Percentiles rank a stretch among this genome's conserved stretches.
Evolutionary conservation across 257 asterid species (phyloP).

Genomic region (Penstemon barbatus): DNA sequence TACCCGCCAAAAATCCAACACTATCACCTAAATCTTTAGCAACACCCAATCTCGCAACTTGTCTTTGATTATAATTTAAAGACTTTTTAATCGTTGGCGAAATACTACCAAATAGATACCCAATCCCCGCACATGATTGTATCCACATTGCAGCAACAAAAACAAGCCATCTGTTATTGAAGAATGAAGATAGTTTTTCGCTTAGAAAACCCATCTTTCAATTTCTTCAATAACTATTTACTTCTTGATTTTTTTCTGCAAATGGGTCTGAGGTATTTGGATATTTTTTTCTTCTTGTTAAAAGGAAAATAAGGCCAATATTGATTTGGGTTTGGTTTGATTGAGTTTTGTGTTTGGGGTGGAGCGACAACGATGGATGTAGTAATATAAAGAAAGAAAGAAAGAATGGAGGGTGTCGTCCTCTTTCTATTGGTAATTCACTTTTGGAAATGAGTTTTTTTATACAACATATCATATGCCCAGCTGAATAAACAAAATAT

Average conservation of each 20-base stretch:
- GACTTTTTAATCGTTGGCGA: constrained; percentile 72
- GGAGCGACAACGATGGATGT: not conserved
- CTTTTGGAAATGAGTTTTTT: too few relatives aligned
- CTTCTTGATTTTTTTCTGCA: not conserved
- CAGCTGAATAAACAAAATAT: too few relatives aligned
- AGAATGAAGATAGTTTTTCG: constrained; percentile 37
- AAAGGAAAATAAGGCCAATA: not conserved
- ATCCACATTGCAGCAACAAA: constrained; percentile 98
- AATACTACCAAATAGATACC: constrained; percentile 79
- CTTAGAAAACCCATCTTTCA: constrained; percentile 32
- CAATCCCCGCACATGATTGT: constrained; percentile 87
- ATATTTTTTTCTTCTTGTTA: too few relatives aligned
- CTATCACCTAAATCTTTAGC: constrained; percentile 90
- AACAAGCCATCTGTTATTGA: constrained; percentile 79
- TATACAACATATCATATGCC: too few relatives aligned
- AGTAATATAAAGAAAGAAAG: not conserved
- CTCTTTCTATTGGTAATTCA: too few relatives aligned
- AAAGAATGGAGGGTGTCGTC: too few relatives aligned
- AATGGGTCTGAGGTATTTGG: not conserved
- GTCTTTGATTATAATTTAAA: constrained; percentile 73
- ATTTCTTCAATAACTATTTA: too few relatives aligned
- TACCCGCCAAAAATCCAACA: constrained; percentile 75
- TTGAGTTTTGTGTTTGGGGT: not conserved
- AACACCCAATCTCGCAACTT: constrained; percentile 77
- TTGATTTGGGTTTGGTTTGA: not conserved